Conservation (phyloP, 2,329 filamentous ascomycete genomes). For the Phialophora macrospora region DNA sequence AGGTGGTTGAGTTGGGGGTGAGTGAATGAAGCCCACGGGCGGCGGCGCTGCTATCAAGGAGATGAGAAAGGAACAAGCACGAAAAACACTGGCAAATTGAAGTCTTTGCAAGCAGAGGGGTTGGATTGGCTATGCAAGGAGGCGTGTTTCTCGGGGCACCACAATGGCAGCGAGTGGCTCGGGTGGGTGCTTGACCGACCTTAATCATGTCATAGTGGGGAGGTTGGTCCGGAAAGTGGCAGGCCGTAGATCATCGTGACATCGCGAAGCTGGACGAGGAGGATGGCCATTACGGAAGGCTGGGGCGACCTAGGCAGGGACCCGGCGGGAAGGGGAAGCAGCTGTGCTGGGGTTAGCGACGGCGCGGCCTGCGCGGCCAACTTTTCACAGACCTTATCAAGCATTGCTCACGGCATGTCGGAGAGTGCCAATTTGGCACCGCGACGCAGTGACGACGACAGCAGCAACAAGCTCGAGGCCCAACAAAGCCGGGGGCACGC, state of each 20-base stretch:
- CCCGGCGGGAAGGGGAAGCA: neutral
- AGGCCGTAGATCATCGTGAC: slow-evolving; percentile 19
- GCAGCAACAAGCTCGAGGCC: neutral
- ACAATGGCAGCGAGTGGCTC: neutral
- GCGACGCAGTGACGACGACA: slow-evolving; percentile 6
- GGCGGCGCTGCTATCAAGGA: neutral
- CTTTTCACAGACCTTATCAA: neutral
- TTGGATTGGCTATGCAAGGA: slow-evolving; percentile 10
- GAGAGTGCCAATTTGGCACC: slow-evolving; percentile 10
- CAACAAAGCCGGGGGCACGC: neutral
- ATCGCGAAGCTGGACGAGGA: neutral
- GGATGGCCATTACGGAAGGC: slow-evolving; percentile 11
- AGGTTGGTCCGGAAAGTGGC: slow-evolving; percentile 10
- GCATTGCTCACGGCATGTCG: neutral
- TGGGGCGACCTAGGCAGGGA: slow-evolving; percentile 2
- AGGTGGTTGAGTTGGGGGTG: neutral
- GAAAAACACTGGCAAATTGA: slow-evolving; percentile 15
- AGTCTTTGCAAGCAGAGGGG: slow-evolving; percentile 8
- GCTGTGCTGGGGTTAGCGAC: slow-evolving; percentile 5
- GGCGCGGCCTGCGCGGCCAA: slow-evolving; percentile 5
- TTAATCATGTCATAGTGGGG: slow-evolving; percentile 25
- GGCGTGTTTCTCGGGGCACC: slow-evolving; percentile 9
- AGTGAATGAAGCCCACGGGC: neutral
- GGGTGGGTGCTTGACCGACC: slow-evolving; percentile 10
- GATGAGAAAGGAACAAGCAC: neutral